These are phyloP conservation scores for Hepatocystis sp. DNA, from an alignment of 169 alveolate genomes.

Conservation along the genomic window DNA sequence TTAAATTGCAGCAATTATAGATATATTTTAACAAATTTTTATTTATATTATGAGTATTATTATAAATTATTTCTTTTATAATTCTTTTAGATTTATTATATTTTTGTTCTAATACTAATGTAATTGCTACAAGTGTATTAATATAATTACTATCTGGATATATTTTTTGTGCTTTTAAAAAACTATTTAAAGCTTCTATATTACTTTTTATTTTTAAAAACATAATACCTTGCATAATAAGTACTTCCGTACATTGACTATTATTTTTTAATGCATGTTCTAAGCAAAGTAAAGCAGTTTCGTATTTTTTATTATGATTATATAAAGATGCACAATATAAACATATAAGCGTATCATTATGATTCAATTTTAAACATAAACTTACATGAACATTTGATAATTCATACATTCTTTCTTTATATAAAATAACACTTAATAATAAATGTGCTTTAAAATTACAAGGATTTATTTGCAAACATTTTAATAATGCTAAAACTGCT, in stretches of 20 bases:
- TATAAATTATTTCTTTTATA: constrained; percentile 37
- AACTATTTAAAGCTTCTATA: constrained; percentile 61
- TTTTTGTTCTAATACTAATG: constrained; percentile 41
- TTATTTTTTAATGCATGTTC: constrained; percentile 54
- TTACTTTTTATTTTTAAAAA: constrained; percentile 62
- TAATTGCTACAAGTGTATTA: constrained; percentile 28
- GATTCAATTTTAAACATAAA: constrained; percentile 46
- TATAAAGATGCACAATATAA: constrained; percentile 58
- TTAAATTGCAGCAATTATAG: constrained; percentile 55
- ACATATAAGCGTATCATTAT: constrained; percentile 37
- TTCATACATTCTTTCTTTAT: constrained; percentile 21
- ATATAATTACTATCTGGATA: constrained; percentile 36
- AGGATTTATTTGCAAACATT: constrained; percentile 56
- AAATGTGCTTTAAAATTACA: constrained; percentile 59
- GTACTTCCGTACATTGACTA: constrained; percentile 28
- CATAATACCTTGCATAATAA: constrained; percentile 61
- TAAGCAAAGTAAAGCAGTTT: constrained; percentile 71
- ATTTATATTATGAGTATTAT: constrained; percentile 12
- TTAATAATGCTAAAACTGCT: constrained; percentile 52
- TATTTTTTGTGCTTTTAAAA: constrained; percentile 52
- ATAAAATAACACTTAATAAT: constrained; percentile 48
- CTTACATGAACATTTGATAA: constrained; percentile 61
- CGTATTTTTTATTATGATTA: constrained; percentile 43
- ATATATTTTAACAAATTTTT: constrained; percentile 44
- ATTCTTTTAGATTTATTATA: constrained; percentile 38